A percentile compares a stretch with the other conserved stretches of the same genome.
Conservation (phyloP, 1,284 basidiomycete genomes). For the Leccinum solheimii region DNA sequence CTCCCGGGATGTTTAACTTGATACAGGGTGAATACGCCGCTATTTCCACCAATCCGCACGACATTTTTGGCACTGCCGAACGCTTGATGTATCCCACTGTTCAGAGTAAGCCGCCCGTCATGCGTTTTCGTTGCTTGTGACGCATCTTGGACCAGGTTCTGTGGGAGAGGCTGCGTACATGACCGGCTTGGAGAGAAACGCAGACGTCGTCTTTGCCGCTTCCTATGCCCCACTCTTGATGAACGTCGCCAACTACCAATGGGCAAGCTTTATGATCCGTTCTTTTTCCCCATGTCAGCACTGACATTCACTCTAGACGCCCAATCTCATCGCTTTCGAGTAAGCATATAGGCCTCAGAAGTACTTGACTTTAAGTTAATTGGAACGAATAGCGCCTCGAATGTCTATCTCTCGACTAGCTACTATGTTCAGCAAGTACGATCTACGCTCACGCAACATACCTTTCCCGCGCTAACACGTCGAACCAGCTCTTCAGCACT, state of each 20-base stretch:
- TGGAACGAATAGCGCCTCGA: conserved; percentile 45
- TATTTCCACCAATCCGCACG: conserved; percentile 58
- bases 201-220: conserved; percentile 60
- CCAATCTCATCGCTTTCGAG: conserved; percentile 69
- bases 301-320: conserved; percentile 38
- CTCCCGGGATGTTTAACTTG: background rate
- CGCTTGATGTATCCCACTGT: conserved; percentile 60
- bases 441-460: background rate
- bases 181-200: conserved; percentile 65
- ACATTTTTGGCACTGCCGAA: conserved; percentile 54
- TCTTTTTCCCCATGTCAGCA: background rate
- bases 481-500: conserved; percentile 55
- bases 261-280: conserved; percentile 45
- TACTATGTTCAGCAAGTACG: conserved; percentile 66
- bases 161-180: conserved; percentile 70
- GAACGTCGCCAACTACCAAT: conserved; percentile 57
- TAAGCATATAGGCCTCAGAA: conserved; percentile 33
- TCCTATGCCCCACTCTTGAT: conserved; percentile 67
- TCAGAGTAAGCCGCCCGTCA: conserved; percentile 33
- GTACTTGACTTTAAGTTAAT: conserved; percentile 7
- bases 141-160: conserved; percentile 33
- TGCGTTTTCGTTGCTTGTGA: background rate
- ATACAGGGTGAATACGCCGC: conserved; percentile 65
- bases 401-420: conserved; percentile 58
- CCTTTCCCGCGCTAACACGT: conserved; percentile 6